phyloP scores from a whole-genome alignment of 2,329 filamentous ascomycete genomes.

The Pyrenochaeta sp. region DNA sequence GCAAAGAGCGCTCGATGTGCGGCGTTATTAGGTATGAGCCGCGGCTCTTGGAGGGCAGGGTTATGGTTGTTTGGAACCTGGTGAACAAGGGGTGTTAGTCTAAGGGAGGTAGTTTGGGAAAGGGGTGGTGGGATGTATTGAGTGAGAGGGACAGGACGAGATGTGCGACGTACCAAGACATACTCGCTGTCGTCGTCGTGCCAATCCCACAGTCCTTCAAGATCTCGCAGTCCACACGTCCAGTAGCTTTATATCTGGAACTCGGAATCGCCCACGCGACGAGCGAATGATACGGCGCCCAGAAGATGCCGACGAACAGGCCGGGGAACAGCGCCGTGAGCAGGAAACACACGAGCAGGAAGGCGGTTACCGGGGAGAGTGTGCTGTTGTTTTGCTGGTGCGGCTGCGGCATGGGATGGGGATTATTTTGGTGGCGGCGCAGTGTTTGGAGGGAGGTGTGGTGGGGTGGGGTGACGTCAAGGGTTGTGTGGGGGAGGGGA shows the following conservation, averaged over 20 bases:
- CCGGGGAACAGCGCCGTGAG: slow-evolving; percentile 59
- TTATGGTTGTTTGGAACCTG: slow-evolving; percentile 79
- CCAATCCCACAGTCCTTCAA: no score
- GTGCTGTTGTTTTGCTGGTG: slow-evolving; percentile 31
- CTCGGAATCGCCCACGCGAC: slow-evolving; percentile 37
- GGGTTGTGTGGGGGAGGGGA: background rate
- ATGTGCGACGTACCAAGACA: slow-evolving; percentile 45
- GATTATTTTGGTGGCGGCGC: slow-evolving; percentile 12
- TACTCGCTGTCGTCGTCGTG: slow-evolving; percentile 23
- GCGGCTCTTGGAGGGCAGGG: slow-evolving; percentile 76
- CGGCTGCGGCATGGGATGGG: slow-evolving; percentile 22
- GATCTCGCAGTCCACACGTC: slow-evolving; percentile 21
- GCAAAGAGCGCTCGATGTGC: slow-evolving; percentile 76
- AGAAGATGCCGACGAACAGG: slow-evolving; percentile 53
- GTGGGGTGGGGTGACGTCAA: background rate
- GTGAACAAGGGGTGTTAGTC: background rate
- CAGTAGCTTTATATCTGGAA: slow-evolving; percentile 20
- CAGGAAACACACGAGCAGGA: slow-evolving; percentile 58
- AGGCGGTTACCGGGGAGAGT: slow-evolving; percentile 47
- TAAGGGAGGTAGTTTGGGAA: background rate
- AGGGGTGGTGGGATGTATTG: background rate
- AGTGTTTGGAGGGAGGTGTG: slow-evolving; percentile 7
- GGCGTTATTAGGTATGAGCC: slow-evolving; percentile 92
- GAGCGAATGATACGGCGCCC: slow-evolving; percentile 42
- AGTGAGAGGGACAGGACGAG: no score